A percentile compares a stretch with the other conserved stretches of the same genome.
These are phyloP conservation scores for Erodium moschatum DNA, from an alignment of 441 rosid species.

Conservation along the genomic window DNA sequence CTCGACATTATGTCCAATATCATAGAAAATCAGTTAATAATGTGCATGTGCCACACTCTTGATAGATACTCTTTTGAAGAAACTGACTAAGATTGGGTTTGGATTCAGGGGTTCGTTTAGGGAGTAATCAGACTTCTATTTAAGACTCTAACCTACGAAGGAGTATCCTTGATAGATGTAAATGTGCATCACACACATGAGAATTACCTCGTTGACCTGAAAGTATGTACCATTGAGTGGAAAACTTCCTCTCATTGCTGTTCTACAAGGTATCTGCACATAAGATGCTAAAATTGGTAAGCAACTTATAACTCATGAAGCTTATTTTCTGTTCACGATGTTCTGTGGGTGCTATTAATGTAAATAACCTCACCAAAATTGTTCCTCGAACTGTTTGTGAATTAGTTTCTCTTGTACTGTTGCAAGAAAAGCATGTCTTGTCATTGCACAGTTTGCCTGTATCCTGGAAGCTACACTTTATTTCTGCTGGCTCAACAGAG, in stretches of 20 bases:
- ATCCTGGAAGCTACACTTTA: slow-evolving; percentile 33
- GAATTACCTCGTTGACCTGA: slow-evolving; percentile 81
- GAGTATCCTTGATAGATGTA: neutral
- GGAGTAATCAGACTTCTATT: neutral
- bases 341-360: slow-evolving; percentile 6
- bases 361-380: slow-evolving; percentile 36
- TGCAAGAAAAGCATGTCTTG: slow-evolving; percentile 42
- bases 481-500: slow-evolving; percentile 37
- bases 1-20: slow-evolving; percentile 10
- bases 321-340: slow-evolving; percentile 10
- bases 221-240: slow-evolving; percentile 94
- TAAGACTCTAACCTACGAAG: slow-evolving; percentile 2
- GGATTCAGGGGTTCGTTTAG: neutral
- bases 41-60: neutral
- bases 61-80: slow-evolving; percentile 4
- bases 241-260: slow-evolving; percentile 95
- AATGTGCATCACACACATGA: slow-evolving; percentile 13
- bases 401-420: slow-evolving; percentile 37
- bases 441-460: slow-evolving; percentile 34
- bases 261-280: slow-evolving; percentile 86
- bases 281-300: slow-evolving; percentile 22
- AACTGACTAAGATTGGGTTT: slow-evolving; percentile 5
- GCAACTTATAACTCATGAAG: slow-evolving; percentile 17
- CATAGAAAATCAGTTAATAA: neutral
- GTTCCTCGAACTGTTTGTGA: slow-evolving; percentile 54